phyloP scores from a whole-genome alignment of 116 monocot species.

The Trichopus zeylanicus region DNA sequence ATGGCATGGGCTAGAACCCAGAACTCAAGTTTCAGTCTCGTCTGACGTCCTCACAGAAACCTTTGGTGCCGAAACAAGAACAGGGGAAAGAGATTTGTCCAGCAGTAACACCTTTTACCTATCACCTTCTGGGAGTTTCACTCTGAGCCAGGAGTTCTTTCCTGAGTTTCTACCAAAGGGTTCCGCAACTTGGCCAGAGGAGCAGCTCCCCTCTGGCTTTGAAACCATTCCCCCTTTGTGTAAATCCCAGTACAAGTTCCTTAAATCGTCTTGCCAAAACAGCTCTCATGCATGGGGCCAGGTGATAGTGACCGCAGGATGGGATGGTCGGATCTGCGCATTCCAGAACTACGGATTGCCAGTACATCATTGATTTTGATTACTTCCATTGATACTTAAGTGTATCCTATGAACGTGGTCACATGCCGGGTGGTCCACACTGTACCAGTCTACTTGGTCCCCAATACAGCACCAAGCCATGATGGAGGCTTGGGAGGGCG shows the following conservation, averaged over 20 bases:
- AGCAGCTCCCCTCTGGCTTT: constrained; percentile 51
- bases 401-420: not conserved
- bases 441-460: too few relatives aligned
- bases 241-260: constrained; percentile 45
- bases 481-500: constrained; percentile 8
- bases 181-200: constrained; percentile 92
- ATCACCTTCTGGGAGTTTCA: constrained; percentile 31
- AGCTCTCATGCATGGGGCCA: constrained; percentile 73
- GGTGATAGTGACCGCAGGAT: constrained; percentile 77
- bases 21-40: not conserved
- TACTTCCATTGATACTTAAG: not conserved
- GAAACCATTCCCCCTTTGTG: constrained; percentile 8
- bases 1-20: constrained; percentile 30
- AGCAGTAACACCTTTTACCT: constrained; percentile 2
- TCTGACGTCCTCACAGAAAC: constrained; percentile 16
- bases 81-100: not conserved
- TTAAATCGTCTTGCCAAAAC: constrained; percentile 34
- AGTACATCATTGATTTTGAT: constrained; percentile 27
- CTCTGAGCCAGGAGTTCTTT: constrained; percentile 34
- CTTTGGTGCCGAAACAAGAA: not conserved
- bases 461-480: constrained; percentile 11
- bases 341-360: constrained; percentile 88
- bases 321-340: constrained; percentile 74
- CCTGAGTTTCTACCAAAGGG: constrained; percentile 37
- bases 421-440: not conserved